A percentile compares a stretch with the other conserved stretches of the same genome.
phyloP scores from a whole-genome alignment of 768 basidiomycete species.

The Omphalotus guepiniiformis region DNA sequence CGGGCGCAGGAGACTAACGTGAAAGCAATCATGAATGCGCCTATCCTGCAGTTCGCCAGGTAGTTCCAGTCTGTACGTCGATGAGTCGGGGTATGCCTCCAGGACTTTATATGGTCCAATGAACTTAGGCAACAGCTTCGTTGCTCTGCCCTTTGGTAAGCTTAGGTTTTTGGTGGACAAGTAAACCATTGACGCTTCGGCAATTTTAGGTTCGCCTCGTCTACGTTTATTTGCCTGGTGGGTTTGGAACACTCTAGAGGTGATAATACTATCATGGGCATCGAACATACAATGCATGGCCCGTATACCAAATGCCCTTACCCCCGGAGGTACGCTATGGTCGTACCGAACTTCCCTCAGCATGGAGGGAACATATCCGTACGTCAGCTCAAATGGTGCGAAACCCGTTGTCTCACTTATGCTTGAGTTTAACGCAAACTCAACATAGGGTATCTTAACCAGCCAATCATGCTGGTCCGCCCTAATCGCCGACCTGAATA shows the following conservation, averaged over 20 bases:
- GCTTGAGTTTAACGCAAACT: conserved; percentile 16
- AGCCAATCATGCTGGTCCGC: conserved; percentile 17
- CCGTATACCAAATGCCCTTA: conserved; percentile 14
- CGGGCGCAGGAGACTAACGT: conserved; percentile 16
- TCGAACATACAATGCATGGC: conserved; percentile 12
- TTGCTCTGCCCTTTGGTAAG: conserved; percentile 24
- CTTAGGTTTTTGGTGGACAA: conserved; percentile 27
- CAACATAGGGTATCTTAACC: conserved; percentile 3
- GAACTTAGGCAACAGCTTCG: conserved; percentile 27
- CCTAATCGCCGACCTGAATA: conserved; percentile 5
- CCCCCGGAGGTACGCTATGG: conserved; percentile 7
- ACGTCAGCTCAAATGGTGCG: conserved; percentile 23
- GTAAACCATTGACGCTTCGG: conserved; percentile 21
- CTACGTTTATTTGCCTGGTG: conserved; percentile 19
- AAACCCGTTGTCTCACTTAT: conserved; percentile 17
- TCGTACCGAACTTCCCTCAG: background rate
- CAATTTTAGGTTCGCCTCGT: conserved; percentile 1
- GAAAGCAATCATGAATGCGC: conserved; percentile 23
- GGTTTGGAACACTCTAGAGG: conserved; percentile 15
- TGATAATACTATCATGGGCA: conserved; percentile 26
- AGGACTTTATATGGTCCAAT: conserved; percentile 24
- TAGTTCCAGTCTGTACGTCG: conserved; percentile 20
- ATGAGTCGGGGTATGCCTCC: conserved; percentile 8
- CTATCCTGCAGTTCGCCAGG: conserved; percentile 16
- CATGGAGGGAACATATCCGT: conserved; percentile 15